phyloP scores from a whole-genome alignment of 805 yeast species.

The Clavispora asparagi region DNA sequence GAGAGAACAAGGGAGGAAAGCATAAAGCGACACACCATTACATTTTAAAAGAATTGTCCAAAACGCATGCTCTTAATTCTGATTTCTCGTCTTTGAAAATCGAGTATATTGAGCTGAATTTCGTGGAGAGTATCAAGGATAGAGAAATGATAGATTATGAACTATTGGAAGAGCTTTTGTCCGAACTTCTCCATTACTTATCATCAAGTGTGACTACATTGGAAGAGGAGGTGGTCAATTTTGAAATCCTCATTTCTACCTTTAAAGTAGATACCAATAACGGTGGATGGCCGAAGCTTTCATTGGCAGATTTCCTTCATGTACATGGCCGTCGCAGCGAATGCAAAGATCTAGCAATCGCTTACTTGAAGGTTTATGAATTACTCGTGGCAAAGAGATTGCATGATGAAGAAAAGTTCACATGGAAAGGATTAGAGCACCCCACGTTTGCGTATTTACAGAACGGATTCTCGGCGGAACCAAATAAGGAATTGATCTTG shows the following conservation, averaged over 20 bases:
- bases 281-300: constrained; percentile 31
- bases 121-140: constrained; percentile 13
- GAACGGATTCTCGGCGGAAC: neutral
- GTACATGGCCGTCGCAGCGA: constrained; percentile 22
- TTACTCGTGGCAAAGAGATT: constrained; percentile 14
- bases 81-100: constrained; percentile 26
- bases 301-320: constrained; percentile 34
- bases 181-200: constrained; percentile 21
- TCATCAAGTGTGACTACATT: constrained; percentile 2
- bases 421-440: neutral
- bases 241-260: constrained; percentile 22
- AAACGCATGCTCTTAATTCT: constrained; percentile 14
- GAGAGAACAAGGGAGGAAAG: constrained; percentile 20
- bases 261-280: constrained; percentile 21
- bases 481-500: neutral
- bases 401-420: neutral
- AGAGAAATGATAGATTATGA: constrained; percentile 4
- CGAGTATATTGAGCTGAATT: constrained; percentile 30
- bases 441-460: neutral
- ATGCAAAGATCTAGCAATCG: constrained; percentile 20
- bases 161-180: constrained; percentile 19
- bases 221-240: constrained; percentile 16
- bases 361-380: constrained; percentile 32
- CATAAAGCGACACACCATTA: constrained; percentile 23
- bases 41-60: constrained; percentile 27